phyloP scores from a whole-genome alignment of 768 basidiomycete species.

The Rhodotorula babjevae region DNA sequence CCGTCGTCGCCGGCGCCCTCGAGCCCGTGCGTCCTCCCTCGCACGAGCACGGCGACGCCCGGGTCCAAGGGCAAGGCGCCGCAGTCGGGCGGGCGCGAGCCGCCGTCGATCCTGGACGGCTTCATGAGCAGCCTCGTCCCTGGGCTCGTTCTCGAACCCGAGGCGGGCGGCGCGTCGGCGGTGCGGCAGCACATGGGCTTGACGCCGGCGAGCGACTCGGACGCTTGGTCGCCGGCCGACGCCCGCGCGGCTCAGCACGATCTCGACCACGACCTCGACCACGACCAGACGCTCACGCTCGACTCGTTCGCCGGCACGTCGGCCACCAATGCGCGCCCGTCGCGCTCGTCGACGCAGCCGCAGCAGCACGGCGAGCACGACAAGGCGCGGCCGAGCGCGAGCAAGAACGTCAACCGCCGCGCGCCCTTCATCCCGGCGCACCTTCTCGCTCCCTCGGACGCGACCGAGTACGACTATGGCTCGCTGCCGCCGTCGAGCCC shows the following conservation, averaged over 20 bases:
- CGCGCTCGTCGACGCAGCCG: background rate
- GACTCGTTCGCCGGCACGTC: constrained; percentile 4
- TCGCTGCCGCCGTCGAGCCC: constrained; percentile 34
- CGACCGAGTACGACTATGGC: constrained; percentile 29
- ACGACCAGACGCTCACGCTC: constrained; percentile 15
- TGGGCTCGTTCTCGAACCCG: constrained; percentile 3
- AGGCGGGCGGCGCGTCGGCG: background rate
- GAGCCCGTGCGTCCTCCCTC: constrained; percentile 35
- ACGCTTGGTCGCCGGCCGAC: constrained; percentile 23
- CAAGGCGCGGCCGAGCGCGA: background rate
- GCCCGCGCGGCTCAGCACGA: background rate
- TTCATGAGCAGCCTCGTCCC: constrained; percentile 38
- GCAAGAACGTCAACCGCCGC: constrained; percentile 5
- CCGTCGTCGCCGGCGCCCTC: constrained; percentile 30
- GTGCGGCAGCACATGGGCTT: background rate
- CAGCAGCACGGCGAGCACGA: background rate
- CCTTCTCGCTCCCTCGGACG: constrained; percentile 27
- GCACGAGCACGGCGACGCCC: constrained; percentile 34
- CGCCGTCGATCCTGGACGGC: constrained; percentile 37
- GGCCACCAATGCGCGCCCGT: background rate
- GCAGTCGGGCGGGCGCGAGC: constrained; percentile 17
- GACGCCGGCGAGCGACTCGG: constrained; percentile 28
- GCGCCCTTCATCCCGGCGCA: constrained; percentile 17
- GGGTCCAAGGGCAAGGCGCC: constrained; percentile 37
- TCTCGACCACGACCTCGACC: background rate